phyloP scores from a whole-genome alignment of 805 yeast species.

The Starmerella sp. region DNA sequence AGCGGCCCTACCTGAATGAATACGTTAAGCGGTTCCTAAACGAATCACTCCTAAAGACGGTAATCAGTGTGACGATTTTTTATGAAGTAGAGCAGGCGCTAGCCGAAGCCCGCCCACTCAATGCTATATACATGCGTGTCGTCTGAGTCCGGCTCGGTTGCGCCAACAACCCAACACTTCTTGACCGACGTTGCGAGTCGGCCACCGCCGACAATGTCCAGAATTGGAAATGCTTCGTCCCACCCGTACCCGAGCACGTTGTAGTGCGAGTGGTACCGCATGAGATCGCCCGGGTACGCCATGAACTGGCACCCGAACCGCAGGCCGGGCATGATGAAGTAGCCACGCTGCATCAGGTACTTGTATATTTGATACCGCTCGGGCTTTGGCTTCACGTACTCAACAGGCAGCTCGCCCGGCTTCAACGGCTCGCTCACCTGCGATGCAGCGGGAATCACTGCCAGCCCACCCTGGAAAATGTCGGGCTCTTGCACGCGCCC shows the following conservation, averaged over 20 bases:
- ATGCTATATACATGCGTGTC: conserved; percentile 45
- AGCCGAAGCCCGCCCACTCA: conserved; percentile 97
- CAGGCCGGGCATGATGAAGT: conserved; percentile 66
- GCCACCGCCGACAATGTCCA: conserved; percentile 69
- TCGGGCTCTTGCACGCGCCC: background rate
- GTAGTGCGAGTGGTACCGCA: conserved; percentile 78
- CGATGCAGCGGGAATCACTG: conserved; percentile 2
- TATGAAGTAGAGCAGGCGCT: background rate
- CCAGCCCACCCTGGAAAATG: background rate
- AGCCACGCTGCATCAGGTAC: conserved; percentile 37
- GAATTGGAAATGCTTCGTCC: conserved; percentile 44
- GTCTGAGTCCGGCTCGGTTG: conserved; percentile 23
- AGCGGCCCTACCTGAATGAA: too few relatives aligned
- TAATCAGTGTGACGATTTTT: too few relatives aligned
- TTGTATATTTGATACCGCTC: conserved; percentile 32
- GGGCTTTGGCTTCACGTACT: conserved; percentile 3
- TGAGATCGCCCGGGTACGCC: conserved; percentile 91
- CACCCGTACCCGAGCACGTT: conserved; percentile 46
- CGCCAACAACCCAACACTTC: conserved; percentile 57
- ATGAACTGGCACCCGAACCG: conserved; percentile 84
- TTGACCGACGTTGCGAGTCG: conserved; percentile 87
- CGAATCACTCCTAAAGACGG: too few relatives aligned
- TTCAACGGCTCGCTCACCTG: background rate
- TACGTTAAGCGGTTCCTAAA: too few relatives aligned
- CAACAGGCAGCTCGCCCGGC: background rate